A percentile compares a stretch with the other conserved stretches of the same genome.
Conservation (phyloP, 2,329 filamentous ascomycete species). For the Elsinoe ampelina region DNA sequence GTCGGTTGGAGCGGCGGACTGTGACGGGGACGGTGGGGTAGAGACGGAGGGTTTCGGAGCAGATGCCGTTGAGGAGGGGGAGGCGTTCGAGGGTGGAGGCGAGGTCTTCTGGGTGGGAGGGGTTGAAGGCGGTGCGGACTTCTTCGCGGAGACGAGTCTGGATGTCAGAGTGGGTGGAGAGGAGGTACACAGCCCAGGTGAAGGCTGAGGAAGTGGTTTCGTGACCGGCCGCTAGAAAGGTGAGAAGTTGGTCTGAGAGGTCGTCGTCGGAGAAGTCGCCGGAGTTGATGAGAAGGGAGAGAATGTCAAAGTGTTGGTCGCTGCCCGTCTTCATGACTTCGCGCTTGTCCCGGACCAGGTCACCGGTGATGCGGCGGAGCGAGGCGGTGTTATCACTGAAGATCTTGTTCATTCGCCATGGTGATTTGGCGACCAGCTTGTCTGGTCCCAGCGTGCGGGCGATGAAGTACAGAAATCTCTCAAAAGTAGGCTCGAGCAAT, state of each 20-base stretch:
- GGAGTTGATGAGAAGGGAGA: conserved; percentile 43
- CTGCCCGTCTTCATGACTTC: conserved; percentile 5
- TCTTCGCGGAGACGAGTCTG: conserved; percentile 61
- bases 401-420: conserved; percentile 1
- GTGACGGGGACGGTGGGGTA: conserved; percentile 19
- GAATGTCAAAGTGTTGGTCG: conserved; percentile 31
- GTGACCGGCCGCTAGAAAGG: conserved; percentile 52
- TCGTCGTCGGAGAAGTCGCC: conserved; percentile 44
- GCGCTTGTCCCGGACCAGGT: conserved; percentile 39
- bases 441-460: neutral
- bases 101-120: conserved; percentile 24
- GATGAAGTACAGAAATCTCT: conserved; percentile 28
- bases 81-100: conserved; percentile 34
- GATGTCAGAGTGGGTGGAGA: conserved; percentile 56
- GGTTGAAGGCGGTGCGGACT: conserved; percentile 47
- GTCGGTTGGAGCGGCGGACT: conserved; percentile 15
- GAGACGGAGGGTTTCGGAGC: conserved; percentile 27
- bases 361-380: conserved; percentile 34
- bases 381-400: neutral
- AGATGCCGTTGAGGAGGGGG: conserved; percentile 38
- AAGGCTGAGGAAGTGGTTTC: conserved; percentile 69
- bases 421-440: conserved; percentile 8
- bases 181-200: conserved; percentile 64
- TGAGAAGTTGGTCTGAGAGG: conserved; percentile 48
- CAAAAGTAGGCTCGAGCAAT: conserved; percentile 36